phyloP scores from a whole-genome alignment of 768 basidiomycete species.

The Mrakia blollopis region DNA sequence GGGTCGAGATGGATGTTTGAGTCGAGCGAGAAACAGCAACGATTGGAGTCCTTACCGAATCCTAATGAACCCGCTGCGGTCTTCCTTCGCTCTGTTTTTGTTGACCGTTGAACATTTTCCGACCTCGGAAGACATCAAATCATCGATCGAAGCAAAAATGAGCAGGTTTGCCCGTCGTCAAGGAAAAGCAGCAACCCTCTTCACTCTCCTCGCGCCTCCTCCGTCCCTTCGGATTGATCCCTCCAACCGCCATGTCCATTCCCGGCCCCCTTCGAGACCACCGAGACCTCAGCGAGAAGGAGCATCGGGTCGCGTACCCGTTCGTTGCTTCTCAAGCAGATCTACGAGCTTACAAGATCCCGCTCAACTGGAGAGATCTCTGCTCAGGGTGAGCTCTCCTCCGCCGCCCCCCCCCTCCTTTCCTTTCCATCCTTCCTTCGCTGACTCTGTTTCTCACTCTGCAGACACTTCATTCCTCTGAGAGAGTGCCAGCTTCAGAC shows the following conservation, averaged over 20 bases:
- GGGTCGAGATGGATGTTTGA: neutral
- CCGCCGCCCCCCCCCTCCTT: neutral
- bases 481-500: neutral
- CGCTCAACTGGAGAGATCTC: neutral
- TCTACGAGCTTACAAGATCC: neutral
- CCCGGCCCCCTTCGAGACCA: neutral
- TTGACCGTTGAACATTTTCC: neutral
- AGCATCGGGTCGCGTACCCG: neutral
- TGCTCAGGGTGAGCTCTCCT: neutral
- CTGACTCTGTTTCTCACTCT: neutral
- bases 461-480: slow-evolving; percentile 2
- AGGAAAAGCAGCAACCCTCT: too few relatives aligned
- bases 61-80: neutral
- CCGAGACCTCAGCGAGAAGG: neutral
- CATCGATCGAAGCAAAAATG: neutral
- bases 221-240: neutral
- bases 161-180: too few relatives aligned
- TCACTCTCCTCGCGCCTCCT: neutral
- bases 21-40: too few relatives aligned
- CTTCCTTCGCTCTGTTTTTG: neutral
- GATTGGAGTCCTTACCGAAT: neutral
- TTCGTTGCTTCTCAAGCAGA: slow-evolving; percentile 1
- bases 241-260: neutral
- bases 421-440: neutral
- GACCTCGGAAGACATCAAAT: neutral